Evolutionary conservation across 1,284 basidiomycete genomes (phyloP), one percentile per base, ranked within the genome.

Genomic region (Microbotryomycetes sp.): DNA sequence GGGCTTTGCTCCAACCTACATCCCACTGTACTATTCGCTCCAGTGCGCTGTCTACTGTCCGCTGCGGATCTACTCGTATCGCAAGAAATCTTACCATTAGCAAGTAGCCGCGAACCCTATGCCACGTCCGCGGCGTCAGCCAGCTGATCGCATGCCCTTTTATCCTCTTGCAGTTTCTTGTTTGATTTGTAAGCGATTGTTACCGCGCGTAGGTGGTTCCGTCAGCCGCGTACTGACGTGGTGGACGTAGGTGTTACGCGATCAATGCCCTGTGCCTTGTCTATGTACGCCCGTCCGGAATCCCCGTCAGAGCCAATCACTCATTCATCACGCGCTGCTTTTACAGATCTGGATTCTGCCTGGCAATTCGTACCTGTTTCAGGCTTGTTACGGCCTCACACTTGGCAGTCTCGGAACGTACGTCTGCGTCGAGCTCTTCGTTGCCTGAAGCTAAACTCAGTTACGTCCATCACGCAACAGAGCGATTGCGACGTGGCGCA

Each of bases 401-500:
- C 71, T 73, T 29, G 73, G 73, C 27, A 69, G 67, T n/a, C 60
- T 71, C 21, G 67, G 67, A 51, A 61, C 67, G 60, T 66, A n/a
- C 7, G 64, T 58, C 21, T 7, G 24, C 6, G 47, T 54, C 54
- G 5, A 18, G 23, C n/a, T 21, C 16, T 15, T 49, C 48, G 45
- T 9, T 23, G 1, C 15, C 16, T 28, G 0, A 24, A 2, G 46
- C 18, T 11, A 23, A 41, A 3, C 24, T 45, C 4, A 9, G 4
- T 4, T 1, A 26, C 21, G 0, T 15, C 52, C 5, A 23, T 50
- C 56, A 0, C 45, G 18, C n/a, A n/a, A n/a, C 52, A 62, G 65
- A 0, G 71, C 70, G n/a, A 72, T 73, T 52, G 70, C 70, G n/a
- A 73, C 70, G 0, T 74, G 73, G 73, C 68, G 73, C 46, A 74